A percentile compares a stretch with the other conserved stretches of the same genome.
phyloP scores from a whole-genome alignment of 495 filamentous ascomycete genomes.

The Aspergillus egyptiacus region DNA sequence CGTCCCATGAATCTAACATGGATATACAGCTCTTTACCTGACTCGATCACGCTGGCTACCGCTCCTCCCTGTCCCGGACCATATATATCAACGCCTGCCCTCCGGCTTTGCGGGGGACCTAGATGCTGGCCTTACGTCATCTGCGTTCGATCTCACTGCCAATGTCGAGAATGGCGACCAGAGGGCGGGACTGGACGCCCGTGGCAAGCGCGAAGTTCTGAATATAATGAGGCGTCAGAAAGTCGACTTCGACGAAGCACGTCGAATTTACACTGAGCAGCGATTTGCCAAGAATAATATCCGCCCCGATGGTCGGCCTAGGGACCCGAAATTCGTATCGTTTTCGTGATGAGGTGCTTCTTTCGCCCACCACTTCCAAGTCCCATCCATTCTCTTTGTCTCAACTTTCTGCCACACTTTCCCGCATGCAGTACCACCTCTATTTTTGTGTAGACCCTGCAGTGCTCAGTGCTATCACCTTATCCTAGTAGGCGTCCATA shows the following conservation, averaged over 20 bases:
- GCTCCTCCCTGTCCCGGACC: conserved; percentile 51
- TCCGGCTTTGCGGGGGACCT: conserved; percentile 70
- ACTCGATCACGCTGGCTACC: conserved; percentile 73
- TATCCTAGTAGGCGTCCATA: background rate
- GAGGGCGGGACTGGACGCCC: conserved; percentile 72
- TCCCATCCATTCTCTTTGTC: background rate
- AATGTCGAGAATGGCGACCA: conserved; percentile 75
- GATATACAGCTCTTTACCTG: conserved; percentile 60
- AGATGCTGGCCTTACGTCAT: conserved; percentile 76
- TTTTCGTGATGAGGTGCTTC: conserved; percentile 57
- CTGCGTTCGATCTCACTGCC: conserved; percentile 68
- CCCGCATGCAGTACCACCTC: background rate
- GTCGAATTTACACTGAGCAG: conserved; percentile 75
- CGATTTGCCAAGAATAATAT: conserved; percentile 82
- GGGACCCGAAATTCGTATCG: conserved; percentile 91
- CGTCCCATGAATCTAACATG: background rate
- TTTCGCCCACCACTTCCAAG: background rate
- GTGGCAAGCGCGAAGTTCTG: conserved; percentile 71
- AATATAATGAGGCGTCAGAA: conserved; percentile 77
- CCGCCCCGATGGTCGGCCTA: conserved; percentile 76
- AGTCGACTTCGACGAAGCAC: conserved; percentile 85
- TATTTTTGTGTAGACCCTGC: background rate
- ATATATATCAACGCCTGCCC: conserved; percentile 69
- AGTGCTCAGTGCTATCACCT: background rate
- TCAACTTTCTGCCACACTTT: background rate